phyloP scores from a whole-genome alignment of 306 rosid species.

The Cucurbita ficifolia region DNA sequence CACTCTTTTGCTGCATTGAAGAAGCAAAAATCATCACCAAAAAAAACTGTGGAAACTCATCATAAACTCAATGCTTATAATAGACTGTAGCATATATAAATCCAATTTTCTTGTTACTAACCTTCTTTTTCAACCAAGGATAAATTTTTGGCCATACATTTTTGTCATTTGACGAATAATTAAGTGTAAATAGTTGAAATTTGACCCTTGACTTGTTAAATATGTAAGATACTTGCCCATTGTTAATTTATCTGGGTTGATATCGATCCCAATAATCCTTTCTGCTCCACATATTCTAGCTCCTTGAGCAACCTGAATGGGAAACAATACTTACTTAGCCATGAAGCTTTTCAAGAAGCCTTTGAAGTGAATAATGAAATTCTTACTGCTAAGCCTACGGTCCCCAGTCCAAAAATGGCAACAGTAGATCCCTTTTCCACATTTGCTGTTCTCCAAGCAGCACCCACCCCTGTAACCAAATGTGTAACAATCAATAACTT shows the following conservation, averaged over 20 bases:
- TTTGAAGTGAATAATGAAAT: not conserved
- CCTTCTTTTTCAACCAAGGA: not conserved
- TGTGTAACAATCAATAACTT: not conserved
- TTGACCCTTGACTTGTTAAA: not conserved
- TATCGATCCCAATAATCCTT: conserved; percentile 67
- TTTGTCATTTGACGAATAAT: not conserved
- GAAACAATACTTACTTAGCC: conserved; percentile 8
- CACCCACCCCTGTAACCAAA: conserved; percentile 5
- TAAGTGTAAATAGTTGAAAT: not conserved
- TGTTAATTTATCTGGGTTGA: conserved; percentile 49
- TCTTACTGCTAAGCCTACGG: conserved; percentile 76
- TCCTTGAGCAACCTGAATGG: conserved; percentile 65
- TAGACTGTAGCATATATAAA: not conserved
- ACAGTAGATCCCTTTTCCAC: conserved; percentile 45
- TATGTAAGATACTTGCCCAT: conserved; percentile 23
- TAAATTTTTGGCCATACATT: not conserved
- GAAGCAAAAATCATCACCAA: not conserved
- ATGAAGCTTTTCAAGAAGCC: conserved; percentile 1
- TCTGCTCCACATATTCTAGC: conserved; percentile 77
- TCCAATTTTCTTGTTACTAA: not conserved
- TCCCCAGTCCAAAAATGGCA: conserved; percentile 71
- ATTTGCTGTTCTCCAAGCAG: conserved; percentile 47
- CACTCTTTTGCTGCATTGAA: conserved; percentile 47
- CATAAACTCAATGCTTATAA: not conserved
- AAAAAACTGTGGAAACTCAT: not conserved